Conservation (phyloP, 345 rosid species). For the Ailanthus altissimus region DNA sequence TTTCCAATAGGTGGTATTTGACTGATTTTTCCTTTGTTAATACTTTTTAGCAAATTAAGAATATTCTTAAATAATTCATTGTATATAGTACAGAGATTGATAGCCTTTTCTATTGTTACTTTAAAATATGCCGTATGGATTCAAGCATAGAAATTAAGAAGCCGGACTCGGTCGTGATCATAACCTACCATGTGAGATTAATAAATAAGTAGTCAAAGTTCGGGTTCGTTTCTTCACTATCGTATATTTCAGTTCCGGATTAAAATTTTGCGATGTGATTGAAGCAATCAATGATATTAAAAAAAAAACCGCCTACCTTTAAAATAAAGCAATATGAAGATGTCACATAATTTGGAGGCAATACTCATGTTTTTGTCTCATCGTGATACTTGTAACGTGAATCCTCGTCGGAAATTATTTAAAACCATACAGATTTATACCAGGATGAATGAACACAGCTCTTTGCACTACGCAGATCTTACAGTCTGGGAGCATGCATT, state of each 20-base stretch:
- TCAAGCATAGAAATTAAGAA: not conserved
- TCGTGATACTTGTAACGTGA: not conserved
- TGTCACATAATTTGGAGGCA: not conserved
- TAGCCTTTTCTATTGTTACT: no score
- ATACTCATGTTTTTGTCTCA: not conserved
- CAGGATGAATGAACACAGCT: no score
- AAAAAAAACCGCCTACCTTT: no score
- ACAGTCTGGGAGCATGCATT: not conserved
- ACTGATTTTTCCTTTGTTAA: no score
- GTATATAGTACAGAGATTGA: no score
- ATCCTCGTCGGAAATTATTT: not conserved
- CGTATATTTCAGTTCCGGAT: not conserved
- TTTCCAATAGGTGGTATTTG: no score
- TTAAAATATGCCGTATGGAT: not conserved
- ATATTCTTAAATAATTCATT: not conserved
- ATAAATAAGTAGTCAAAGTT: not conserved
- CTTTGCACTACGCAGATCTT: not conserved
- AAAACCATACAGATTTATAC: not conserved
- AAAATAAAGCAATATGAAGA: not conserved
- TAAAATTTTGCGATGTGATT: no score
- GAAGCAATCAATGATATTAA: no score
- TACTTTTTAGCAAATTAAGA: no score
- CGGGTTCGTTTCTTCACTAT: not conserved
- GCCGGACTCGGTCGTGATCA: not conserved
- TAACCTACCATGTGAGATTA: not conserved